Conservation (phyloP, 805 yeast species). For the Myxozyma kluyveri region DNA sequence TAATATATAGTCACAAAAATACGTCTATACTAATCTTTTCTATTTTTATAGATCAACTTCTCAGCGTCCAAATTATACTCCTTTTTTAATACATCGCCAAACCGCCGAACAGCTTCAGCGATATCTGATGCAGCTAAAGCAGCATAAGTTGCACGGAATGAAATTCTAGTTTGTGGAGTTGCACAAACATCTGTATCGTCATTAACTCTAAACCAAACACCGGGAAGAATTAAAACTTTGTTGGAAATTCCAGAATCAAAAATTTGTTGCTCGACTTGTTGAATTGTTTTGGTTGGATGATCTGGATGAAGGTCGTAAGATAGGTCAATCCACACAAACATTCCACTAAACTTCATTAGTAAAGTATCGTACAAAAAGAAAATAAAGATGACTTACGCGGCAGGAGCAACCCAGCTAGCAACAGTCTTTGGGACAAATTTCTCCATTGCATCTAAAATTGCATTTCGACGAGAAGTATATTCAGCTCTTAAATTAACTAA, state of each 20-base stretch:
- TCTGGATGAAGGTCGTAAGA: constrained; percentile 79
- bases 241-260: constrained; percentile 38
- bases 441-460: constrained; percentile 71
- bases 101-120: constrained; percentile 37
- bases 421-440: constrained; percentile 51
- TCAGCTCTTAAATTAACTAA: constrained; percentile 67
- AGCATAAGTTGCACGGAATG: constrained; percentile 47
- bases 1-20: too few species aligned
- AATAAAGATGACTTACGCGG: constrained; percentile 51
- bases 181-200: constrained; percentile 14
- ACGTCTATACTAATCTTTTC: too few species aligned
- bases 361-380: not conserved
- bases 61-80: constrained; percentile 28
- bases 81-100: constrained; percentile 37
- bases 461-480: constrained; percentile 85
- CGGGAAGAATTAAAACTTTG: constrained; percentile 43
- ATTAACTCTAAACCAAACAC: constrained; percentile 42
- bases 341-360: constrained; percentile 45
- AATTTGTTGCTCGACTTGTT: constrained; percentile 37
- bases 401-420: constrained; percentile 43
- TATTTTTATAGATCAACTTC: too few species aligned
- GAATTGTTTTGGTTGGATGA: constrained; percentile 33
- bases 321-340: constrained; percentile 73
- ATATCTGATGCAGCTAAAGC: constrained; percentile 41
- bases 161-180: constrained; percentile 30